Evolutionary conservation across 208 protist genomes (phyloP).

Genomic region (Leishmania major): DNA sequence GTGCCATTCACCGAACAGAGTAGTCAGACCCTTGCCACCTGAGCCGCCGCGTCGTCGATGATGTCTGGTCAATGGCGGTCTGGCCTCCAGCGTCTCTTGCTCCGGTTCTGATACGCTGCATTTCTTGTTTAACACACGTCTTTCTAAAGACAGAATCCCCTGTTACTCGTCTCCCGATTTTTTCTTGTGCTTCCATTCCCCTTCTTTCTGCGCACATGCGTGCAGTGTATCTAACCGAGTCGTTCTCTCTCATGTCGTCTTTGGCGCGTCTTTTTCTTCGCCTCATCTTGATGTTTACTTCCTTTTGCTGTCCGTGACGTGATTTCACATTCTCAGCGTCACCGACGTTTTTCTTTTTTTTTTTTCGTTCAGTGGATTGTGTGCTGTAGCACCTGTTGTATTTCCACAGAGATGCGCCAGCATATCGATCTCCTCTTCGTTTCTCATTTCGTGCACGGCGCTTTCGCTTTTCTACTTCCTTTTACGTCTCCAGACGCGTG

Average conservation of each 20-base stretch:
- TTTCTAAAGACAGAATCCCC: conserved; percentile 19
- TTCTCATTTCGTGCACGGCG: neutral
- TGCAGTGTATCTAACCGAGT: neutral
- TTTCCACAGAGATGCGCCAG: neutral
- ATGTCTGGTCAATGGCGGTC: neutral
- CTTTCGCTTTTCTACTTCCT: conserved; percentile 9
- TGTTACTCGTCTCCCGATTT: neutral
- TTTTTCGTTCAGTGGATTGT: neutral
- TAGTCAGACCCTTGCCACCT: neutral
- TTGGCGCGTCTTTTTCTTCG: conserved; percentile 9
- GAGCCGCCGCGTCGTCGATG: neutral
- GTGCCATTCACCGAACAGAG: neutral
- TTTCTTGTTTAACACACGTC: conserved; percentile 23
- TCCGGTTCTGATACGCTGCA: neutral
- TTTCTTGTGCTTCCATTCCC: neutral
- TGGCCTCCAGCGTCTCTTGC: neutral
- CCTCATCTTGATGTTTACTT: neutral
- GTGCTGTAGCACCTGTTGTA: neutral
- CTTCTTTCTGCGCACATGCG: conserved; percentile 1
- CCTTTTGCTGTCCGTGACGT: neutral
- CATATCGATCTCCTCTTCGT: neutral
- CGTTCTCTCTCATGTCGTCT: conserved; percentile 1
- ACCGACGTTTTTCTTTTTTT: conserved; percentile 1
- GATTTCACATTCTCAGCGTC: neutral
- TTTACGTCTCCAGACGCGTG: conserved; percentile 7